phyloP scores from a whole-genome alignment of 2,329 filamentous ascomycete species.

The Aciculosporium take region DNA sequence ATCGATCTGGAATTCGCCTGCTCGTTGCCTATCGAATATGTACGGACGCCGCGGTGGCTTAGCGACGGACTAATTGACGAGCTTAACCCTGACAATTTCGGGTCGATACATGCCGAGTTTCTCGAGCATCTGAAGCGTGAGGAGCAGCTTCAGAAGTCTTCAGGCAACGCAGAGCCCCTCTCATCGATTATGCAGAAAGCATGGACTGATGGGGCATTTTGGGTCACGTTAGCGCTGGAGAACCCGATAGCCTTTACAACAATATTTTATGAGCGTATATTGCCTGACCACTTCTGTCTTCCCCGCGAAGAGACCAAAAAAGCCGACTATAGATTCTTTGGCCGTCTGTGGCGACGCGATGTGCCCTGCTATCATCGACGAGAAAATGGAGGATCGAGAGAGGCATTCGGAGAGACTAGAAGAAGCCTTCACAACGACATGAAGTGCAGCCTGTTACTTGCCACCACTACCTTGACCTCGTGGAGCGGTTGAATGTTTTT shows the following conservation, averaged over 20 bases:
- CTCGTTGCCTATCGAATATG: conserved; percentile 15
- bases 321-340: background rate
- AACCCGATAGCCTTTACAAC: background rate
- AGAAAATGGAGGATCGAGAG: background rate
- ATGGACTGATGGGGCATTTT: background rate
- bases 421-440: background rate
- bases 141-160: background rate
- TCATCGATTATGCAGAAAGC: background rate
- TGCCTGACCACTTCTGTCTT: background rate
- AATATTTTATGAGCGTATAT: background rate
- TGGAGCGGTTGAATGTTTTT: background rate
- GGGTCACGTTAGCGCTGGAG: background rate
- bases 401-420: background rate
- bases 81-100: background rate
- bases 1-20: conserved; percentile 21
- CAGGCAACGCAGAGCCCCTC: background rate
- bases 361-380: background rate
- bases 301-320: background rate
- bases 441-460: background rate
- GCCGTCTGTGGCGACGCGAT: background rate
- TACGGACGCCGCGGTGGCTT: conserved; percentile 9
- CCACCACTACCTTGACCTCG: background rate
- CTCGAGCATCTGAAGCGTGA: background rate
- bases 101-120: background rate
- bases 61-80: conserved; percentile 18